These are phyloP conservation scores for Domatiomyces catenatus DNA, from an alignment of 2,329 filamentous ascomycete genomes.

Conservation along the genomic window DNA sequence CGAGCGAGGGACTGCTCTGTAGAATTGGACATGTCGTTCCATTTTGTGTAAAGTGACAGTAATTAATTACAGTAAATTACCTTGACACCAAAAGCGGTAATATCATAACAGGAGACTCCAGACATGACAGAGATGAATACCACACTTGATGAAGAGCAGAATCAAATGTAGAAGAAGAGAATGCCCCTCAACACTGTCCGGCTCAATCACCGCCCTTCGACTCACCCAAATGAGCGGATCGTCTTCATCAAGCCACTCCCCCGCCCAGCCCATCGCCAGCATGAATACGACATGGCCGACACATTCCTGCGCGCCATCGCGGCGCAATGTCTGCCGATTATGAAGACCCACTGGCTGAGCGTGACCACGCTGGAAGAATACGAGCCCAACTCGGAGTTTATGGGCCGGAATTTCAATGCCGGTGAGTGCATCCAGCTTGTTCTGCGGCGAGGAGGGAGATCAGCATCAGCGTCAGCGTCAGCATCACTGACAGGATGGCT, in stretches of 20 bases:
- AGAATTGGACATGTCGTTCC: neutral
- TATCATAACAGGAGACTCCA: neutral
- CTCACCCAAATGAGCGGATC: constrained; percentile 33
- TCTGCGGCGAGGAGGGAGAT: constrained; percentile 43
- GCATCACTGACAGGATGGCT: constrained; percentile 43
- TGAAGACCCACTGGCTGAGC: constrained; percentile 49
- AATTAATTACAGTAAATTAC: neutral
- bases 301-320: constrained; percentile 63
- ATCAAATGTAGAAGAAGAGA: neutral
- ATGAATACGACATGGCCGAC: constrained; percentile 46
- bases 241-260: constrained; percentile 72
- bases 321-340: constrained; percentile 63
- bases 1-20: constrained; percentile 93
- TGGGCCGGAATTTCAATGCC: constrained; percentile 79
- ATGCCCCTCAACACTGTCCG: constrained; percentile 71
- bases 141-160: neutral
- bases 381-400: constrained; percentile 65
- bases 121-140: neutral
- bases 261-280: constrained; percentile 29
- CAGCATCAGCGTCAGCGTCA: neutral
- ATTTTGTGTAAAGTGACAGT: neutral
- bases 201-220: constrained; percentile 39
- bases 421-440: constrained; percentile 79
- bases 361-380: constrained; percentile 67
- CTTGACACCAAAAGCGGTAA: no score